Base-by-base conservation (phyloP, 73 alveolate genomes). In the Paramecium caudatum region DNA sequence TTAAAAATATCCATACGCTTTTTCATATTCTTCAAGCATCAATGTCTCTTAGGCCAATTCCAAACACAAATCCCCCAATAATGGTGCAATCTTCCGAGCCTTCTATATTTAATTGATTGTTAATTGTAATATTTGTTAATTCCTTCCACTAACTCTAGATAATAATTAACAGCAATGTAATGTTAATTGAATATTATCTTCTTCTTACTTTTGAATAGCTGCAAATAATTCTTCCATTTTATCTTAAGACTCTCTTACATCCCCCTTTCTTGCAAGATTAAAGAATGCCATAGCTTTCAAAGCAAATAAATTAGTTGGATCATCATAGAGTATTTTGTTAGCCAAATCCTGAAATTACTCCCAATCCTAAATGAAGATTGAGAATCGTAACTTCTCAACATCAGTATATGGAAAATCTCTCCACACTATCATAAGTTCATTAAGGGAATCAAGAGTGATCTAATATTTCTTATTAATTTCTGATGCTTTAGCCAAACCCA, bases 191-290 rank as follows among this genome's bases (percentile, higher is more conserved):
- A 98, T 94, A 61, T 98, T 98, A 86, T 96, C 96, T 27, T 97
- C 97, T 69, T 98, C 99, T 21, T 91, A 68, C 84, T 92, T 70
- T 23, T 87, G 46, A 91, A 97, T 91, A 4, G 99, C 95, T 69
- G 80, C 93, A 84, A 91, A 82, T 88, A 98, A 93, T 81, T 98
- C 98, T 61, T 94, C 94, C 80, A 98, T 92, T 78, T 96, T 97
- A 50, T 98, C 99, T n/a, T 65, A 83, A 32, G 98, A 98, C 3
- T 91, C 92, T 45, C 95, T 98, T 23, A 96, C 55, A 82, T 96
- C 98, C 10, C 98, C 97, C 92, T 97, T 99, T 90, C 99, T 95
- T 15, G 98, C 96, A n/a, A 96, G 90, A 30, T 91, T 90, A 91
- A 95, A 94, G 88, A 96, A 96, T 34, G 95, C 93, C 82, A 91